Percentiles rank a stretch among this genome's conserved stretches.
phyloP scores from a whole-genome alignment of 1,284 basidiomycete species.

The Heterobasidion occidentale region DNA sequence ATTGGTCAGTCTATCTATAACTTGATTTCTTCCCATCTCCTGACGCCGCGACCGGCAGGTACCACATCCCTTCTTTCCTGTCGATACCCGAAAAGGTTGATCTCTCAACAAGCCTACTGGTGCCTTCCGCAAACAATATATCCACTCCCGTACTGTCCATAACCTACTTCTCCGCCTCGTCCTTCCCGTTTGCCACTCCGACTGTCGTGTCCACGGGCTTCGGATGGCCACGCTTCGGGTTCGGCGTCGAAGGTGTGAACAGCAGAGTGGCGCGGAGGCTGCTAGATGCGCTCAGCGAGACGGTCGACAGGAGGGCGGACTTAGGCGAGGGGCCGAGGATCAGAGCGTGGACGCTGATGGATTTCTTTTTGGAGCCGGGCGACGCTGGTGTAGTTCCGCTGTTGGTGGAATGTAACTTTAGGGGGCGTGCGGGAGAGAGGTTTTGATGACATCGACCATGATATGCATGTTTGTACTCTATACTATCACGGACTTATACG shows the following conservation, averaged over 20 bases:
- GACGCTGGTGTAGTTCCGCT: conserved; percentile 45
- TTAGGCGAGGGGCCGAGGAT: conserved; percentile 29
- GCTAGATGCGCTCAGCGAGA: conserved; percentile 36
- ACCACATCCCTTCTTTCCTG: conserved; percentile 66
- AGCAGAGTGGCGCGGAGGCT: conserved; percentile 64
- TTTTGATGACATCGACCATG: not conserved
- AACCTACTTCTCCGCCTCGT: conserved; percentile 72
- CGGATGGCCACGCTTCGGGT: conserved; percentile 64
- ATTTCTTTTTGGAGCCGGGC: conserved; percentile 57
- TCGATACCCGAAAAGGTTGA: conserved; percentile 73
- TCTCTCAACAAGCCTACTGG: conserved; percentile 45
- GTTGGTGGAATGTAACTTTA: conserved; percentile 72
- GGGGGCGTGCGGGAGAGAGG: conserved; percentile 22
- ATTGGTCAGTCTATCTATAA: conserved; percentile 52
- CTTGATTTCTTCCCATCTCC: not conserved
- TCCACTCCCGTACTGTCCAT: conserved; percentile 48
- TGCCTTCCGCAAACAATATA: conserved; percentile 30
- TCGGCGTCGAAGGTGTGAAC: conserved; percentile 82
- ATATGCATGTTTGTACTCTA: not conserved
- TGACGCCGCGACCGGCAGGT: conserved; percentile 39
- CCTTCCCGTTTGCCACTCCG: conserved; percentile 75
- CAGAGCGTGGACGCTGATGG: conserved; percentile 67
- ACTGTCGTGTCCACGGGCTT: conserved; percentile 65
- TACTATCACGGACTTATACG: too few species aligned
- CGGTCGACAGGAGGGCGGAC: conserved; percentile 3